Percentiles rank a stretch among this genome's conserved stretches.
These are phyloP conservation scores for Penicillium silybi DNA, from an alignment of 495 filamentous ascomycete species.

Conservation along the genomic window DNA sequence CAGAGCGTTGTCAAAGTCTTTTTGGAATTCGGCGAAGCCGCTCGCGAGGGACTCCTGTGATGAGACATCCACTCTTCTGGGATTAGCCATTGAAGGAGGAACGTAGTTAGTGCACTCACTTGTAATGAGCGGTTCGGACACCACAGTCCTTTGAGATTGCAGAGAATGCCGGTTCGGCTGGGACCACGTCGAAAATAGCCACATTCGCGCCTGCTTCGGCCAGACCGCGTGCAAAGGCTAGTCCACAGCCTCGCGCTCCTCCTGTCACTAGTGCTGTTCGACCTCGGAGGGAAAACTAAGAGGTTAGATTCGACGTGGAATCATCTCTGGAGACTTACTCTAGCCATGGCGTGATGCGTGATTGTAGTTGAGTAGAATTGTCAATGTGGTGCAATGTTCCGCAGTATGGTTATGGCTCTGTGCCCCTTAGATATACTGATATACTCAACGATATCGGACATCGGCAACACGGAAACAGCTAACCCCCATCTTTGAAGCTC, in stretches of 20 bases:
- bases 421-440: slow-evolving; percentile 5
- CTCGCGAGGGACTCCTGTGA: slow-evolving; percentile 55
- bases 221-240: slow-evolving; percentile 69
- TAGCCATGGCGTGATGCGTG: slow-evolving; percentile 11
- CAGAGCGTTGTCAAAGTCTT: slow-evolving; percentile 37
- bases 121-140: slow-evolving; percentile 38
- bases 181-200: slow-evolving; percentile 56
- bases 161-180: slow-evolving; percentile 24
- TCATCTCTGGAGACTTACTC: not conserved
- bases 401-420: not conserved
- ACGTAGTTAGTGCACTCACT: slow-evolving; percentile 48
- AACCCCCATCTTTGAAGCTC: slow-evolving; percentile 19
- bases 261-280: slow-evolving; percentile 80
- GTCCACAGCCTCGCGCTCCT: slow-evolving; percentile 76
- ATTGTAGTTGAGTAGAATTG: not conserved
- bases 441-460: slow-evolving; percentile 8
- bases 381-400: not conserved
- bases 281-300: slow-evolving; percentile 38
- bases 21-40: slow-evolving; percentile 43
- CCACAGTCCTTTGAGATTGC: slow-evolving; percentile 29
- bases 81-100: slow-evolving; percentile 51
- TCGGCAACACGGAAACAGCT: not conserved
- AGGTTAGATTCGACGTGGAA: not conserved
- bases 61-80: slow-evolving; percentile 54
- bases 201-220: slow-evolving; percentile 84